Evolutionary conservation across 257 asterid species (phyloP).

Genomic region (Lycium barbarum): DNA sequence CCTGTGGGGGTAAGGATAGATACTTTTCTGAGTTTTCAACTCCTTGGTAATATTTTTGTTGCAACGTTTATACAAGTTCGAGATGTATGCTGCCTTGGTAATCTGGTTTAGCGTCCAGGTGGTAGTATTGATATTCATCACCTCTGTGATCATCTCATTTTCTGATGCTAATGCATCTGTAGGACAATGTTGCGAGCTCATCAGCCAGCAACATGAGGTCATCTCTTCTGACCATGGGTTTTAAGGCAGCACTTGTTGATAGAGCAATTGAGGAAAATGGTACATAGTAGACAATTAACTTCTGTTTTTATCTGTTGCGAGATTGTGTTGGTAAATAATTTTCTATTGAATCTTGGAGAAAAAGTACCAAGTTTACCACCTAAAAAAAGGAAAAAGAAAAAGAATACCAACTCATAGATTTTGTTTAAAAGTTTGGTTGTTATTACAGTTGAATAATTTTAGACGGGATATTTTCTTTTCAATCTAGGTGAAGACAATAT

Average conservation of each 20-base stretch:
- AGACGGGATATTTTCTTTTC: slow-evolving; percentile 36
- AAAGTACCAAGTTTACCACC: slow-evolving; percentile 10
- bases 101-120: slow-evolving; percentile 5
- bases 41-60: slow-evolving; percentile 21
- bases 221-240: slow-evolving; percentile 88
- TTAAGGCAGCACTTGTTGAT: slow-evolving; percentile 70
- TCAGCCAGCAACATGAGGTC: slow-evolving; percentile 69
- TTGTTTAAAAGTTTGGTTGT: not conserved
- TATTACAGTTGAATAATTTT: slow-evolving; percentile 17
- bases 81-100: not conserved
- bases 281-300: slow-evolving; percentile 36
- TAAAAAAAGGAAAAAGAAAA: not conserved
- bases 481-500: slow-evolving; percentile 68
- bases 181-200: slow-evolving; percentile 81
- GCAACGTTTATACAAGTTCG: not conserved
- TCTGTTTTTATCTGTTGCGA: slow-evolving; percentile 26
- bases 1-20: slow-evolving; percentile 50
- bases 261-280: slow-evolving; percentile 82
- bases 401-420: slow-evolving; percentile 3
- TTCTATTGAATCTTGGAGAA: slow-evolving; percentile 19
- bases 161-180: slow-evolving; percentile 30
- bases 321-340: slow-evolving; percentile 29
- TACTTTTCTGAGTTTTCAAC: slow-evolving; percentile 15
- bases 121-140: slow-evolving; percentile 4
- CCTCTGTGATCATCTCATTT: not conserved